Evolutionary conservation across 2,329 filamentous ascomycete genomes (phyloP).

Genomic region (Myriosclerotinia duriaeana): DNA sequence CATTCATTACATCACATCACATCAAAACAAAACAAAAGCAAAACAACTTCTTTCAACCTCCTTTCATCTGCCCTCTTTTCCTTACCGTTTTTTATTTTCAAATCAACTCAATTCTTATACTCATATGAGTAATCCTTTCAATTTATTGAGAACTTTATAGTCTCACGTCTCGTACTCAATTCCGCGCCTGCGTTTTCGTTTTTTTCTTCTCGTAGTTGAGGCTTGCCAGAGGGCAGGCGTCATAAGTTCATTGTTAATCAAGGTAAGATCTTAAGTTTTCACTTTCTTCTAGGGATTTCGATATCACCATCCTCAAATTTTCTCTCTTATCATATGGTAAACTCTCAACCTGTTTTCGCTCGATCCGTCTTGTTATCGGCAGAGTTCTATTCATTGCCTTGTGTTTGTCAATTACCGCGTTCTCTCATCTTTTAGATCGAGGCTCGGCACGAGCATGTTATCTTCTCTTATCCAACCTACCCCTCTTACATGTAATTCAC

Average conservation of each 20-base stretch:
- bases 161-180: neutral
- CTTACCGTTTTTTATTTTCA: neutral
- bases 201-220: neutral
- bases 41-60: neutral
- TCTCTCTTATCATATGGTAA: neutral
- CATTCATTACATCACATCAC: no score
- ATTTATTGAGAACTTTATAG: no score
- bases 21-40: neutral
- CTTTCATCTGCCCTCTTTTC: neutral
- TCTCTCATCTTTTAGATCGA: neutral
- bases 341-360: neutral
- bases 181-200: neutral
- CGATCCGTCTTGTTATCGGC: neutral
- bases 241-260: neutral
- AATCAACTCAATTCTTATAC: neutral
- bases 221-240: neutral
- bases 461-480: neutral
- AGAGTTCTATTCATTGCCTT: neutral
- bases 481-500: neutral
- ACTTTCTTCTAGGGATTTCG: neutral
- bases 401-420: neutral
- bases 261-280: slow-evolving; percentile 3
- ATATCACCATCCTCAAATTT: neutral
- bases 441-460: neutral
- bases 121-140: neutral